These are phyloP conservation scores for Globisporangium paroecandrum DNA, from an alignment of 352 stramenopile genomes.

Conservation along the genomic window DNA sequence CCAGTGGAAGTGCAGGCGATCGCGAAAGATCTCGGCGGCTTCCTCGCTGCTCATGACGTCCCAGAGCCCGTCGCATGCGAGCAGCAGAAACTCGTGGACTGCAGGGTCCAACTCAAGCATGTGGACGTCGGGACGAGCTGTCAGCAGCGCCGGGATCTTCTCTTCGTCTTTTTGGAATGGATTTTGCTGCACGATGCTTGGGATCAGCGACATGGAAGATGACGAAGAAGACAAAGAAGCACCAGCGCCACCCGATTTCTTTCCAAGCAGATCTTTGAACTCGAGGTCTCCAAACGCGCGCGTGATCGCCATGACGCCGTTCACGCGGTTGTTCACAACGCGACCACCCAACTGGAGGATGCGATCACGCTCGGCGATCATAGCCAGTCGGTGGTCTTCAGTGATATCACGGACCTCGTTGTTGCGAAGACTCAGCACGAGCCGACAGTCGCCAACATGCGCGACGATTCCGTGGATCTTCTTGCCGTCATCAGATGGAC, in stretches of 20 bases:
- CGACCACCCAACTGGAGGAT: slow-evolving; percentile 53
- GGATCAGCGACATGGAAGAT: slow-evolving; percentile 8
- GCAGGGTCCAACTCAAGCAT: slow-evolving; percentile 31
- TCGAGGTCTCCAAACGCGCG: slow-evolving; percentile 81
- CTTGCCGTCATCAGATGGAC: slow-evolving; percentile 7
- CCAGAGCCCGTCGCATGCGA: slow-evolving; percentile 85
- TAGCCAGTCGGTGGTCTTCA: slow-evolving; percentile 61
- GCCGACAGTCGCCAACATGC: slow-evolving; percentile 76
- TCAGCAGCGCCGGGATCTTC: slow-evolving; percentile 49
- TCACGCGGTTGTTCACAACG: slow-evolving; percentile 82
- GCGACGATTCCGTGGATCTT: slow-evolving; percentile 38
- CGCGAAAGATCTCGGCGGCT: slow-evolving; percentile 47
- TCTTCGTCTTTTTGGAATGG: slow-evolving; percentile 49
- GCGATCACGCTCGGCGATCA: slow-evolving; percentile 41
- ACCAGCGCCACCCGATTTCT: slow-evolving; percentile 5
- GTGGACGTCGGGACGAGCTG: slow-evolving; percentile 48
- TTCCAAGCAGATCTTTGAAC: slow-evolving; percentile 58
- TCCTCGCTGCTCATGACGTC: slow-evolving; percentile 75
- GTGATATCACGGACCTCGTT: slow-evolving; percentile 50
- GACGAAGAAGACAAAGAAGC: slow-evolving; percentile 8
- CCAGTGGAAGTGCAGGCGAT: slow-evolving; percentile 45
- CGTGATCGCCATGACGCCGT: slow-evolving; percentile 84
- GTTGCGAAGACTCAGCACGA: slow-evolving; percentile 46
- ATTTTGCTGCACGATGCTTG: slow-evolving; percentile 22
- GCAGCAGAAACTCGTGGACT: slow-evolving; percentile 59